A percentile compares a stretch with the other conserved stretches of the same genome.
phyloP scores from a whole-genome alignment of 164 flowering plant genomes.

The Nymphaea thermarum region DNA sequence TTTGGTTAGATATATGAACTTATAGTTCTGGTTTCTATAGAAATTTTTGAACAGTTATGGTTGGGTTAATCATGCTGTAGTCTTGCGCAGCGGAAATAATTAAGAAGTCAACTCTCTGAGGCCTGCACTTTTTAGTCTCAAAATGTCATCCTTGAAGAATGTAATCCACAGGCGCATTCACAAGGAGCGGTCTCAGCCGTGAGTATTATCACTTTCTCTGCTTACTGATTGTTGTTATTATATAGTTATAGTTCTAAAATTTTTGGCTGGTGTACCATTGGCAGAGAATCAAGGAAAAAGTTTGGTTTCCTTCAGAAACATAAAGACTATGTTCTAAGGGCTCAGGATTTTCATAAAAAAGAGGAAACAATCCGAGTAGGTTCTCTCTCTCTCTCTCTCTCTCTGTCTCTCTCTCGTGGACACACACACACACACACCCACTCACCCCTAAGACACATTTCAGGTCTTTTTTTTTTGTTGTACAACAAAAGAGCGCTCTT shows the following conservation, averaged over 20 bases:
- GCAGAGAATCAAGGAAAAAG: constrained; percentile 43
- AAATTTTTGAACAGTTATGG: too few species aligned
- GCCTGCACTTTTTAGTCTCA: background rate
- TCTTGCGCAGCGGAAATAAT: too few species aligned
- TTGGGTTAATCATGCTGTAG: too few species aligned
- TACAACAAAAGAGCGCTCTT: too few species aligned
- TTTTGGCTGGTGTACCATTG: too few species aligned
- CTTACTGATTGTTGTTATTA: too few species aligned
- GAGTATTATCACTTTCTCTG: constrained; percentile 13
- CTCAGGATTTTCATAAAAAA: constrained; percentile 51
- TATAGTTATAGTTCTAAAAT: too few species aligned
- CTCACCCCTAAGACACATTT: too few species aligned
- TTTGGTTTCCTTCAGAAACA: constrained; percentile 83
- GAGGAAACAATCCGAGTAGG: constrained; percentile 55
- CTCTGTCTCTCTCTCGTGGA: background rate
- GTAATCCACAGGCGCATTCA: constrained; percentile 52
- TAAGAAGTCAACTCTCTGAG: too few species aligned
- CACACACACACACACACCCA: background rate
- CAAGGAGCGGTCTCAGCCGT: constrained; percentile 90
- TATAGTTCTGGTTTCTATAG: too few species aligned
- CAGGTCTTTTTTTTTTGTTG: too few species aligned
- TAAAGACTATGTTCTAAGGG: constrained; percentile 80
- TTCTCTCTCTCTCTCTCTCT: background rate
- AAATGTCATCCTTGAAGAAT: constrained; percentile 76
- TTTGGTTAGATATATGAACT: too few species aligned